Percentiles rank a stretch among this genome's conserved stretches.
Evolutionary conservation across 768 basidiomycete species (phyloP).

Genomic region (Termitomyces sp.): DNA sequence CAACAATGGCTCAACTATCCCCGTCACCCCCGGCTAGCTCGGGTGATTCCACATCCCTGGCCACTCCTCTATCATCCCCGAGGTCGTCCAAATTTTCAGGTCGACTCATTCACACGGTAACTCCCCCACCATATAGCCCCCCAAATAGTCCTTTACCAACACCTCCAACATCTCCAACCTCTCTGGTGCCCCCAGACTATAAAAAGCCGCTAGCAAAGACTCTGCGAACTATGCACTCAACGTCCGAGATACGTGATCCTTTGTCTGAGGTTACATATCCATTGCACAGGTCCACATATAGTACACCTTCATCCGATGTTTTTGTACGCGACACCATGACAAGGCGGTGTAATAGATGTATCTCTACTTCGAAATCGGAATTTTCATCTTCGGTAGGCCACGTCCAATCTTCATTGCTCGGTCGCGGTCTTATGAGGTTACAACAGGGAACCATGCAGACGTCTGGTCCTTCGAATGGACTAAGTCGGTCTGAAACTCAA

Average conservation of each 20-base stretch:
- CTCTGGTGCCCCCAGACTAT: constrained; percentile 5
- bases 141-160: constrained; percentile 33
- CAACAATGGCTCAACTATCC: constrained; percentile 24
- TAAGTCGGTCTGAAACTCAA: constrained; percentile 12
- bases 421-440: not conserved
- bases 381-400: constrained; percentile 3
- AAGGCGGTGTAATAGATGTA: not conserved
- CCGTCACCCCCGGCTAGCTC: constrained; percentile 28
- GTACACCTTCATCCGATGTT: constrained; percentile 11
- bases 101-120: constrained; percentile 20
- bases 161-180: constrained; percentile 18
- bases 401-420: not conserved
- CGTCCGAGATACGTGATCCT: constrained; percentile 13
- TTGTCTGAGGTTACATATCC: not conserved
- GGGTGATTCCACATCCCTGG: constrained; percentile 35
- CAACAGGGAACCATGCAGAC: constrained; percentile 6
- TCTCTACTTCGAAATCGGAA: not conserved
- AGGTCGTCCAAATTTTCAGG: constrained; percentile 13
- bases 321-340: not conserved
- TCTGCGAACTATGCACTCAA: constrained; percentile 19
- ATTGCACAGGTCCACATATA: constrained; percentile 19
- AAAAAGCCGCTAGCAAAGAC: not conserved
- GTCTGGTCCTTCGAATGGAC: not conserved
- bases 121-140: constrained; percentile 27
- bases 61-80: constrained; percentile 26